Conservation (phyloP, 2,329 filamentous ascomycete species). For the Monascus ruber region DNA sequence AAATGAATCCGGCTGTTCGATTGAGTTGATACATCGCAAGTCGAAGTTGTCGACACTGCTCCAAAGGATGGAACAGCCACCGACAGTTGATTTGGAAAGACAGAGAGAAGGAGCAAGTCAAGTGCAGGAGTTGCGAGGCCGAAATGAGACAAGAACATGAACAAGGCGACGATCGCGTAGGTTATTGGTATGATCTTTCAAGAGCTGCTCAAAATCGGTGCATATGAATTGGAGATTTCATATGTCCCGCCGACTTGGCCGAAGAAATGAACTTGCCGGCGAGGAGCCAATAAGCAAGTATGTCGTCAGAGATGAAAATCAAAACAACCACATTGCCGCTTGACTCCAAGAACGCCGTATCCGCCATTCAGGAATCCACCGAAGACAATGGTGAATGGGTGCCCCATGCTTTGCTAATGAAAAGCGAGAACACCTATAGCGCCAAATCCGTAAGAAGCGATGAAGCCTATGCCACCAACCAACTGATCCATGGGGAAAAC, state of each 20-base stretch:
- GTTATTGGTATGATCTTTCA: neutral
- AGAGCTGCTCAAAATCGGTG: neutral
- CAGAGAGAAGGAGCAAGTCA: no score
- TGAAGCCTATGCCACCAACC: neutral
- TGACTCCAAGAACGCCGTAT: neutral
- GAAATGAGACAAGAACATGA: neutral
- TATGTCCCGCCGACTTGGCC: neutral
- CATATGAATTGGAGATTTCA: neutral
- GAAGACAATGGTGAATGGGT: neutral
- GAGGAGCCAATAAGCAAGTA: neutral
- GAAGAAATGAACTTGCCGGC: neutral
- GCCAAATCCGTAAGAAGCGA: neutral
- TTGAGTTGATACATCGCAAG: no score
- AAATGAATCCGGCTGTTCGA: no score
- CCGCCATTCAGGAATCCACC: neutral
- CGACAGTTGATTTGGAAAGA: no score
- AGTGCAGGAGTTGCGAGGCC: neutral
- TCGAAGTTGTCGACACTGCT: no score
- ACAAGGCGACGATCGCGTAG: neutral
- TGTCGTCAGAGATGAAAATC: neutral
- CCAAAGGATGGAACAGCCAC: no score
- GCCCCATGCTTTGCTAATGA: neutral
- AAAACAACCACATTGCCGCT: neutral
- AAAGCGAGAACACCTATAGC: neutral
- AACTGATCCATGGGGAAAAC: neutral